These are phyloP conservation scores for Vigna mungo DNA, from an alignment of 306 rosid species.

Conservation along the genomic window DNA sequence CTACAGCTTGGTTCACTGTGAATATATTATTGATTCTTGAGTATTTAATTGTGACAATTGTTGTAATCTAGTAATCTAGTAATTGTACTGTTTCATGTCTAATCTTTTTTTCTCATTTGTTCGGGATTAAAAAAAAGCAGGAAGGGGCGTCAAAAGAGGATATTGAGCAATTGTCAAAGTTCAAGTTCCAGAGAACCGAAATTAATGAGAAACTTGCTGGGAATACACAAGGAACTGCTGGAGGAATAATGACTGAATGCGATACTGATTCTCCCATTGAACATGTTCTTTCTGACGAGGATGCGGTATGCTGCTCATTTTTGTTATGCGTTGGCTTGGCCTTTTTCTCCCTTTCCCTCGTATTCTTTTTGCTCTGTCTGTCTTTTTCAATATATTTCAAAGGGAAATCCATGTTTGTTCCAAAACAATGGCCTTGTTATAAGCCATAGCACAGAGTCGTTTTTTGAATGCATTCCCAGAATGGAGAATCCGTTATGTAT, in stretches of 20 bases:
- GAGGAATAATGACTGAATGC: slow-evolving; percentile 92
- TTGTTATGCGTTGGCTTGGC: neutral
- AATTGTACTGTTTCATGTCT: slow-evolving; percentile 23
- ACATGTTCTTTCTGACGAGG: slow-evolving; percentile 72
- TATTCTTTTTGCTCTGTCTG: slow-evolving; percentile 30
- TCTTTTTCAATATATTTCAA: slow-evolving; percentile 28
- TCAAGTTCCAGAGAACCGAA: slow-evolving; percentile 67
- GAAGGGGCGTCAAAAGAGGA: slow-evolving; percentile 98
- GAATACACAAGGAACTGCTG: slow-evolving; percentile 62
- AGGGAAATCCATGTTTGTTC: slow-evolving; percentile 35
- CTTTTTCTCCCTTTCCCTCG: slow-evolving; percentile 23
- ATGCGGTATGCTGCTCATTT: slow-evolving; percentile 67
- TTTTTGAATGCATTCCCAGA: slow-evolving; percentile 15
- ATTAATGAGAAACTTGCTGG: slow-evolving; percentile 64
- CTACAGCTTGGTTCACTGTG: slow-evolving; percentile 14
- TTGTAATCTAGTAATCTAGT: slow-evolving; percentile 28
- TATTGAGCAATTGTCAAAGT: slow-evolving; percentile 81
- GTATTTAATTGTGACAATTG: slow-evolving; percentile 25
- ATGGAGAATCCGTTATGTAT: slow-evolving; percentile 31
- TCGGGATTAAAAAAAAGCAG: slow-evolving; percentile 57
- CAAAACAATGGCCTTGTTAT: slow-evolving; percentile 12
- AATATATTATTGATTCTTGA: slow-evolving; percentile 10
- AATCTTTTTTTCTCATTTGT: slow-evolving; percentile 28
- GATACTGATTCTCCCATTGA: slow-evolving; percentile 78
- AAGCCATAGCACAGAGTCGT: slow-evolving; percentile 1